Evolutionary conservation across 768 basidiomycete species (phyloP), one percentile per base, ranked within the genome.

Genomic region (Trametes punicea): DNA sequence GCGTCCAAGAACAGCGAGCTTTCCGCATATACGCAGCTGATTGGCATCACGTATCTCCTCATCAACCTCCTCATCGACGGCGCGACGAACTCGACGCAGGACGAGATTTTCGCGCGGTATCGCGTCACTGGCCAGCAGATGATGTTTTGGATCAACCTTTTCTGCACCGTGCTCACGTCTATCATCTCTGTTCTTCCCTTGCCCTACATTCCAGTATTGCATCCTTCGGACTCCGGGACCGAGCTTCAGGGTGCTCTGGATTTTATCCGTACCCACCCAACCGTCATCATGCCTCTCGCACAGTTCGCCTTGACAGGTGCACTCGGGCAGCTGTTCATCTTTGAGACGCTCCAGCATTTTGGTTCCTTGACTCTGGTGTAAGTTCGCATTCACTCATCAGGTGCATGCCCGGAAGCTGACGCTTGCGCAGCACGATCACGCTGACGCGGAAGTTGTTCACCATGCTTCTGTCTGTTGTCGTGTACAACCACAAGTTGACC

Each of bases 101-200:
- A 99, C 70, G 91, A 98, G 73, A 88, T 99, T 56, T 98, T 99
- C 73, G 76, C 84, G 23, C 76, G 79, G 11, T 84, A 89, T 73
- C 82, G 82, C 4, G 77, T 83, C 40, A 75, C 82, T 2, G 97
- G 97, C 7, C 94, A 97, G 71, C 97, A 99, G 68, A 98, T 99
- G 95, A 98, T 99, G 97, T 87, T 98, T 69, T 96, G 85, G 84
- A 96, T 99, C 72, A 96, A 94, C 68, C 63, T 89, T 25, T 87
- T 95, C 74, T 87, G 88, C 72, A 90, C 93, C 3, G 58, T 86
- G 33, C 69, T 92, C 54, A 86, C 90, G 20, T 75, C 80, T 1
- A 67, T 84, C 10, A 83, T 97, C 25, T 81, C 86, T 25, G 68
- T 88, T 6, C 77, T 92, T 45, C 92, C 87, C 3, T 76, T 93